Conservation (phyloP, 148 eudicot species). For the Fagopyrum tataricum region DNA sequence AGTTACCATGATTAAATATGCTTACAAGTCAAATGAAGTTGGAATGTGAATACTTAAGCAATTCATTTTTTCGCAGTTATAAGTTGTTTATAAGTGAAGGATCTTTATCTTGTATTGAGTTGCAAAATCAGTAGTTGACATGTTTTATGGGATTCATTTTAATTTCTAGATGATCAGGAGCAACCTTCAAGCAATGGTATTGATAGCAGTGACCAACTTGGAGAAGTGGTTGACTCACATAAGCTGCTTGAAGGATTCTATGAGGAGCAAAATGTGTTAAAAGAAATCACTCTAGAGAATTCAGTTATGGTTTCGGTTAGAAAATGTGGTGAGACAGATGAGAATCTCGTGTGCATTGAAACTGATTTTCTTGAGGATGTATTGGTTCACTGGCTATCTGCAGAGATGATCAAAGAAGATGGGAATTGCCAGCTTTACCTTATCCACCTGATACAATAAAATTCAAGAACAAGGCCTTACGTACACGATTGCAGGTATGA, state of each 20-base stretch:
- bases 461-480: conserved; percentile 77
- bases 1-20: neutral
- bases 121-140: neutral
- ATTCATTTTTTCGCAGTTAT: no score
- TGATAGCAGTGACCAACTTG: conserved; percentile 23
- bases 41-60: no score
- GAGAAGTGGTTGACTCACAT: conserved; percentile 28
- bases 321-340: conserved; percentile 48
- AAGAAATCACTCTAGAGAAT: conserved; percentile 39
- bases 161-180: neutral
- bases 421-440: conserved; percentile 73
- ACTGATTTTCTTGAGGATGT: conserved; percentile 80
- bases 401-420: conserved; percentile 38
- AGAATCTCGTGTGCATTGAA: conserved; percentile 50
- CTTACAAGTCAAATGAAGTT: no score
- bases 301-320: conserved; percentile 44
- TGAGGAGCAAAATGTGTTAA: conserved; percentile 53
- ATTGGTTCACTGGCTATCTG: conserved; percentile 78
- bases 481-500: conserved; percentile 69
- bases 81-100: no score
- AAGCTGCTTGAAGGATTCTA: conserved; percentile 49
- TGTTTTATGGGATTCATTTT: neutral
- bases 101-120: no score
- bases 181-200: conserved; percentile 12
- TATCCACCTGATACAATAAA: conserved; percentile 63